A percentile compares a stretch with the other conserved stretches of the same genome.
Evolutionary conservation across 176 grass and related monocot genomes (phyloP).

Genomic region (Oryza glaberrima): DNA sequence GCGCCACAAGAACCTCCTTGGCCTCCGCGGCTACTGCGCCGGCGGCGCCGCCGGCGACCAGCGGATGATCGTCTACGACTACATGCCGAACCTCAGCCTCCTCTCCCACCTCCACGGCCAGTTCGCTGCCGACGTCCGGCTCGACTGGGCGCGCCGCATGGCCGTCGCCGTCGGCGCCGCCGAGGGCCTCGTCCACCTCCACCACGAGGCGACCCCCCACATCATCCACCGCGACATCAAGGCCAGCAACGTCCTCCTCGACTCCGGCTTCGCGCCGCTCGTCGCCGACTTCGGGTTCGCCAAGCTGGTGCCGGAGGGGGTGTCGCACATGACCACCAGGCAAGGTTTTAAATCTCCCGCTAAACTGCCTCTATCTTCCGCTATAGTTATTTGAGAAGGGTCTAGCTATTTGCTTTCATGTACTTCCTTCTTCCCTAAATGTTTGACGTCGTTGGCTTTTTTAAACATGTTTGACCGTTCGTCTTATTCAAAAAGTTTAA

Average conservation of each 20-base stretch:
- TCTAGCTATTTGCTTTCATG: too few species aligned
- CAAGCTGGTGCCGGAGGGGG: slow-evolving; percentile 65
- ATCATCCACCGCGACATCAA: slow-evolving; percentile 88
- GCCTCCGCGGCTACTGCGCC: slow-evolving; percentile 68
- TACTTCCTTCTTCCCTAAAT: too few species aligned
- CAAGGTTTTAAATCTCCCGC: too few species aligned
- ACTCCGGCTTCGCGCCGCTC: slow-evolving; percentile 56
- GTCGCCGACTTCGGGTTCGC: slow-evolving; percentile 79
- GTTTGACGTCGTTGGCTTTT: too few species aligned
- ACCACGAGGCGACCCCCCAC: slow-evolving; percentile 62
- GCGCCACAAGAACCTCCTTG: slow-evolving; percentile 64
- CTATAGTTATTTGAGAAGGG: too few species aligned
- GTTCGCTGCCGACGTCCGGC: slow-evolving; percentile 38
- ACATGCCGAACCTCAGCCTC: slow-evolving; percentile 81
- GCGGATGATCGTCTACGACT: slow-evolving; percentile 79
- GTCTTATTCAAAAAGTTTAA: too few species aligned
- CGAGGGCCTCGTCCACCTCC: slow-evolving; percentile 61
- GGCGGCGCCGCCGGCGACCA: slow-evolving; percentile 30
- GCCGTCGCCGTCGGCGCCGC: slow-evolving; percentile 51
- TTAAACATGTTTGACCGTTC: too few species aligned
- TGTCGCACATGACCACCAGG: slow-evolving; percentile 68
- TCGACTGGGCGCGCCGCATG: slow-evolving; percentile 56
- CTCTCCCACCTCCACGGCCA: slow-evolving; percentile 74
- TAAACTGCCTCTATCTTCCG: too few species aligned
- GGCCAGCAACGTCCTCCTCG: slow-evolving; percentile 64